A percentile compares a stretch with the other conserved stretches of the same genome.
Evolutionary conservation across 2,329 filamentous ascomycete species (phyloP).

Genomic region (Nannizzia gypsea): DNA sequence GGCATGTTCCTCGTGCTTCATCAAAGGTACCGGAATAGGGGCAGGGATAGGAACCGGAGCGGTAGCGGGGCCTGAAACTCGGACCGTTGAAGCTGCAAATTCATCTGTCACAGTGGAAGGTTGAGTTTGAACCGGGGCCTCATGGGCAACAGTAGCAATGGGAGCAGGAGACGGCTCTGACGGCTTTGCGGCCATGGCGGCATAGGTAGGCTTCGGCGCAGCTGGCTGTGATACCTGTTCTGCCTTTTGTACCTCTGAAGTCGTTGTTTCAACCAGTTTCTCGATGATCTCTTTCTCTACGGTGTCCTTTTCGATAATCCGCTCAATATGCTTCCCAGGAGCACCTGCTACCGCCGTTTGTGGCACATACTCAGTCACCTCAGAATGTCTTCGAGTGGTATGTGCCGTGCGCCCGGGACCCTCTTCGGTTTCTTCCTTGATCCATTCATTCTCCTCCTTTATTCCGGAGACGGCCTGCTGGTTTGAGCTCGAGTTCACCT

Average conservation of each 20-base stretch:
- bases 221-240: not conserved
- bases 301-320: not conserved
- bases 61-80: not conserved
- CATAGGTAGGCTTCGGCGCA: not conserved
- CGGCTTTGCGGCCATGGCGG: not conserved
- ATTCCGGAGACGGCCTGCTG: not conserved
- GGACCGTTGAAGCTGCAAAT: not conserved
- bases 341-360: not conserved
- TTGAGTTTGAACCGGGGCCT: not conserved
- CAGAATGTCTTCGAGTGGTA: not conserved
- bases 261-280: not conserved
- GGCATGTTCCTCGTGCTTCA: not conserved
- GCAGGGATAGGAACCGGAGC: not conserved
- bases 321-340: not conserved
- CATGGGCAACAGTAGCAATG: not conserved
- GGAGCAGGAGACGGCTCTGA: not conserved
- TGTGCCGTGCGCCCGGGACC: not conserved
- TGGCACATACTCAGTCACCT: not conserved
- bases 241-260: not conserved
- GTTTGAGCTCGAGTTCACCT: not conserved
- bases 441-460: not conserved
- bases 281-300: slow-evolving; percentile 1
- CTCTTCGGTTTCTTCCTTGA: slow-evolving; percentile 1
- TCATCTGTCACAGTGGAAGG: not conserved
- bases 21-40: not conserved